Base-by-base conservation (phyloP, 208 protist genomes). In the Acanthamoeba culbertsoni region DNA sequence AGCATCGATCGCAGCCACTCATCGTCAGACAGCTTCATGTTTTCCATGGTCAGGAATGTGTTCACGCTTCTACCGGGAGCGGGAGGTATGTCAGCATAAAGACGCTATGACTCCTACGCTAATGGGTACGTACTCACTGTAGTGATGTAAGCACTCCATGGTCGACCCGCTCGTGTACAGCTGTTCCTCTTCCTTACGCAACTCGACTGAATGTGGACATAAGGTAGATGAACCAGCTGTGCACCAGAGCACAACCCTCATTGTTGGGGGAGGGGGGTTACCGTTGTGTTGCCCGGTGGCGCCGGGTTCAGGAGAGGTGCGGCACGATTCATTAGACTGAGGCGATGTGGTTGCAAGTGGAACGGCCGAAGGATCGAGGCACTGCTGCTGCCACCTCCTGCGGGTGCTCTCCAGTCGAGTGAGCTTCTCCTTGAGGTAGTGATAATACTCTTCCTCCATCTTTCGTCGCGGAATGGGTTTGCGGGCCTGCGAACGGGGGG, bases 381-480 rank as follows among this genome's bases (percentile, higher is more conserved):
- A 18, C 35, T 1, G 8, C 63, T 73, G 63, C 63, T 68, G 31
- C 35, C 63, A 23, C 63, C 43, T 73, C 33, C n/a, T 73, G 63
- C 63, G 63, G 4, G 63, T 73, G 63, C 33, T 73, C 35, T 73
- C 63, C 63, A 73, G 37, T 28, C 63, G 63, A 37, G 16, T 73
- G 12, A 73, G 63, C 63, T 73, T 73, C 14, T 73, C 35, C 63
- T 73, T 73, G 63, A 73, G 63, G 35, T 73, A 73, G 63, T 73
- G 63, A 12, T 73, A 73, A 37, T 73, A 73, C 35, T 73, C 63
- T 37, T 73, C 63, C 35, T 73, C 63, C 63, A 73, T 73, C 63
- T 73, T 73, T 28, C 63, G 63, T 18, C 63, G 63, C 63, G 43
- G 63, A 37, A 73, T 73, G 16, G 63, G 63, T 37, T 73, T 73